Evolutionary conservation across 176 grass and related monocot species (phyloP).

Genomic region (Rhipidocladum racemiflorum): DNA sequence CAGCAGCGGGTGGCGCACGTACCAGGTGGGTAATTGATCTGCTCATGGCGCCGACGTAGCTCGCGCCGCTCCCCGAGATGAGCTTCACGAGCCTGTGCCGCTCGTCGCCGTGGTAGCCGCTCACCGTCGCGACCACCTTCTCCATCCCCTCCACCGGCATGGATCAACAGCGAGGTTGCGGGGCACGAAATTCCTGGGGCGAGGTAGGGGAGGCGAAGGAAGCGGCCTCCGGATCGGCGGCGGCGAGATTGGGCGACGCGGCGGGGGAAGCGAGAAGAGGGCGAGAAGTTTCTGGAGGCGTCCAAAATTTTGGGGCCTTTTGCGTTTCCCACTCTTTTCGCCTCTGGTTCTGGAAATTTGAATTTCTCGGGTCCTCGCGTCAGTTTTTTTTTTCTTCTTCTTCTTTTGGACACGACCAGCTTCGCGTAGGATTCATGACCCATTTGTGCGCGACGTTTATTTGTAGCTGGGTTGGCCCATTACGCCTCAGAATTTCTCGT

Average conservation of each 20-base stretch:
- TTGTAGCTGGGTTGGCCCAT: too few relatives aligned
- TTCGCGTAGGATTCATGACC: background rate
- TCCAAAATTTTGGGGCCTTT: background rate
- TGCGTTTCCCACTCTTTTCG: background rate
- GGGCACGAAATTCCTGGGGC: background rate
- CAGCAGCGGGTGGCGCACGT: background rate
- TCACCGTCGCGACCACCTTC: conserved; percentile 76
- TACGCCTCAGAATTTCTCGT: too few relatives aligned
- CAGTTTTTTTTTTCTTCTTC: too few relatives aligned
- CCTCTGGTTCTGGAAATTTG: background rate
- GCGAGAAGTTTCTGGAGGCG: conserved; percentile 3
- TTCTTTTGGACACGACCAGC: background rate
- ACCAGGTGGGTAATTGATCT: conserved; percentile 89
- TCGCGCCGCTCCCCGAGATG: conserved; percentile 73
- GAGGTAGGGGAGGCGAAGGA: background rate
- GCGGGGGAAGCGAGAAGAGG: background rate
- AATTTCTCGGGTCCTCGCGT: background rate
- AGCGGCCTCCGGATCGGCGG: background rate
- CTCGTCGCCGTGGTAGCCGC: conserved; percentile 73
- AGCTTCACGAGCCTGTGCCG: conserved; percentile 91
- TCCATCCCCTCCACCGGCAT: conserved; percentile 62
- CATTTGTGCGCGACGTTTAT: too few relatives aligned
- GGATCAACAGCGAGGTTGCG: background rate
- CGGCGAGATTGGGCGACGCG: background rate
- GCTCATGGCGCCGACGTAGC: conserved; percentile 74